Percentiles rank a stretch among this genome's conserved stretches.
These are phyloP conservation scores for Starmerella sp. DNA, from an alignment of 805 yeast species.

Conservation along the genomic window DNA sequence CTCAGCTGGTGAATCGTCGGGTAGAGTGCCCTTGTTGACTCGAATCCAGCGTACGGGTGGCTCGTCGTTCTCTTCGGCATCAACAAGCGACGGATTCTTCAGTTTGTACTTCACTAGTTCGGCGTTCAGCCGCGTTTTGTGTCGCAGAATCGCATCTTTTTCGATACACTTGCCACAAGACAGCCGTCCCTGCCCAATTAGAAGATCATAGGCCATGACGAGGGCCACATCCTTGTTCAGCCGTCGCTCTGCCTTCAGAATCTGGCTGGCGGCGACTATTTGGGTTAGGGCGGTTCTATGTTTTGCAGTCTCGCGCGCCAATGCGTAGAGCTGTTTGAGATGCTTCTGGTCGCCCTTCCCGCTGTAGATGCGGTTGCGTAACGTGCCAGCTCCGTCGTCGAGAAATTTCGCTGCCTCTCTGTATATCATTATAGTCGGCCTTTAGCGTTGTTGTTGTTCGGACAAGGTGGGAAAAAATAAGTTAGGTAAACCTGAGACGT, in stretches of 20 bases:
- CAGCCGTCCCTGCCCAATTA: slow-evolving; percentile 69
- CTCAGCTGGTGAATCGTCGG: slow-evolving; percentile 27
- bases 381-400: slow-evolving; percentile 24
- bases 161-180: slow-evolving; percentile 82
- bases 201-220: slow-evolving; percentile 68
- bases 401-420: slow-evolving; percentile 22
- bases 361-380: slow-evolving; percentile 30
- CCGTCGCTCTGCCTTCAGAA: slow-evolving; percentile 42
- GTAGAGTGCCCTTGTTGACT: slow-evolving; percentile 49
- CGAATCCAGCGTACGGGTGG: slow-evolving; percentile 41
- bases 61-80: slow-evolving; percentile 10
- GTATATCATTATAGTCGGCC: slow-evolving; percentile 19
- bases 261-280: slow-evolving; percentile 54
- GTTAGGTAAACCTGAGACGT: not conserved
- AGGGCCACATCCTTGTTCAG: slow-evolving; percentile 45
- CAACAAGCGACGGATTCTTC: slow-evolving; percentile 36
- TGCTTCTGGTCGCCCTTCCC: slow-evolving; percentile 27
- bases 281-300: slow-evolving; percentile 53
- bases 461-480: not conserved
- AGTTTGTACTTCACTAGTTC: slow-evolving; percentile 71
- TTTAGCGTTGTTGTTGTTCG: not conserved
- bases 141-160: slow-evolving; percentile 66
- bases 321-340: slow-evolving; percentile 79
- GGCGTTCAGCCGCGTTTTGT: slow-evolving; percentile 71
- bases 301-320: slow-evolving; percentile 65